Base-by-base conservation (phyloP, 768 basidiomycete genomes). In the Podaxis sp. region DNA sequence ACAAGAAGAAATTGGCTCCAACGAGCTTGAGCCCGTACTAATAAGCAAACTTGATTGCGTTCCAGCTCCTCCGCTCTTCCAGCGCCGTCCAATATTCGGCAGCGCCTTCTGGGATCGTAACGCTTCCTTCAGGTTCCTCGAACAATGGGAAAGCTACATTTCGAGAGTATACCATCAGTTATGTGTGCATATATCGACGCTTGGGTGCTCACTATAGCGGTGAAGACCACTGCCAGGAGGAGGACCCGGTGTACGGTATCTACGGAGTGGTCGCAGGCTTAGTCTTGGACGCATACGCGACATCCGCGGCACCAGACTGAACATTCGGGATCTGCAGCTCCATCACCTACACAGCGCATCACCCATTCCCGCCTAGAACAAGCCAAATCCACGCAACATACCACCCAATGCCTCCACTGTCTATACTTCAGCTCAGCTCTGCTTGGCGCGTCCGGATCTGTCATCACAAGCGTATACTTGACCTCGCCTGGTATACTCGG, bases 361-460 rank as follows among this genome's bases (percentile, higher is more conserved):
- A n/a, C 22, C 68, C 48, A 69, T 48, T 64, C 13, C 20, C 17
- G 20, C 56, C 20, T 6, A 17, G 26, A 48, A 36, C 17, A 30
- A 37, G 40, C 26, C n/a, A 5, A 13, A 30, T 30, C 4, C 40
- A 48, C 30, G 8, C 28, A 24, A 65, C 78, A 69, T 64, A 86
- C 83, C 38, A 87, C 72, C 84, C 84, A 86, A 61, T 87, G 85
- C 50, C 84, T 77, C 76, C 82, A 86, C 64, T 85, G 69, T 0
- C 80, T 75, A 69, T 74, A 83, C 66, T 77, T 82, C 0, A 82
- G 83, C 40, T 83, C 76, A 7, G 65, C 69, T 51, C 80, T 72
- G 0, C 82, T 84, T 0, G 85, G 85, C 2, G 85, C 85, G 62
- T 87, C 85, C 1, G 85, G 85, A 67, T 87, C 85, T 2, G 80